Conservation (phyloP, 768 basidiomycete genomes). For the Mycena maculata region DNA sequence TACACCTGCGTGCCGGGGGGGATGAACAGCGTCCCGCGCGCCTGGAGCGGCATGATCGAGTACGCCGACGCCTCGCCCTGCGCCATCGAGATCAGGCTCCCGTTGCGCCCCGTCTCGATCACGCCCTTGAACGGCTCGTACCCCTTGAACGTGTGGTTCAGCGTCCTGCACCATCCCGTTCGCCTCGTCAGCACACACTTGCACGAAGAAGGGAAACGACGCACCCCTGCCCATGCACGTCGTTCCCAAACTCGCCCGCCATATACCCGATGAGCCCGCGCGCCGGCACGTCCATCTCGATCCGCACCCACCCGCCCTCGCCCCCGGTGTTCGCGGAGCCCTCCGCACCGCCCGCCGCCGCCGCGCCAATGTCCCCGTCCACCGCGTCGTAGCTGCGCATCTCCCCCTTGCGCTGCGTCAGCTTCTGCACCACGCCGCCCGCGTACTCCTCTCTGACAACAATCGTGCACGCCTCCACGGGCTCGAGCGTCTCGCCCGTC, state of each 20-base stretch:
- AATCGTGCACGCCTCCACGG: conserved; percentile 59
- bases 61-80: conserved; percentile 59
- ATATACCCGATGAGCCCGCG: conserved; percentile 63
- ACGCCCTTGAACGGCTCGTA: conserved; percentile 57
- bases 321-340: conserved; percentile 6
- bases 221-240: conserved; percentile 62
- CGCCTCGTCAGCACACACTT: not conserved
- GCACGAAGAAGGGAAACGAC: conserved; percentile 17
- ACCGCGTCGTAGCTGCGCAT: conserved; percentile 60
- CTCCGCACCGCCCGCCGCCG: conserved; percentile 25
- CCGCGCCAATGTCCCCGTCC: conserved; percentile 47
- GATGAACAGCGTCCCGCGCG: conserved; percentile 60
- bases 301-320: conserved; percentile 53
- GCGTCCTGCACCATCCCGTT: conserved; percentile 46
- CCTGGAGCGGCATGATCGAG: conserved; percentile 62
- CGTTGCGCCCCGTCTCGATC: conserved; percentile 61
- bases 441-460: conserved; percentile 61
- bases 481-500: conserved; percentile 54
- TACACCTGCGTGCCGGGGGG: conserved; percentile 58
- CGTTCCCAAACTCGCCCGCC: conserved; percentile 64
- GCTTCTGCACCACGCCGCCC: conserved; percentile 59
- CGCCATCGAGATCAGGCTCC: conserved; percentile 60
- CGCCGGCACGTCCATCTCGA: conserved; percentile 62
- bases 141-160: conserved; percentile 64
- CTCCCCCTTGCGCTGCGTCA: conserved; percentile 62